A percentile compares a stretch with the other conserved stretches of the same genome.
Evolutionary conservation across 805 yeast genomes (phyloP).

Genomic region (Yarrowia sp.): DNA sequence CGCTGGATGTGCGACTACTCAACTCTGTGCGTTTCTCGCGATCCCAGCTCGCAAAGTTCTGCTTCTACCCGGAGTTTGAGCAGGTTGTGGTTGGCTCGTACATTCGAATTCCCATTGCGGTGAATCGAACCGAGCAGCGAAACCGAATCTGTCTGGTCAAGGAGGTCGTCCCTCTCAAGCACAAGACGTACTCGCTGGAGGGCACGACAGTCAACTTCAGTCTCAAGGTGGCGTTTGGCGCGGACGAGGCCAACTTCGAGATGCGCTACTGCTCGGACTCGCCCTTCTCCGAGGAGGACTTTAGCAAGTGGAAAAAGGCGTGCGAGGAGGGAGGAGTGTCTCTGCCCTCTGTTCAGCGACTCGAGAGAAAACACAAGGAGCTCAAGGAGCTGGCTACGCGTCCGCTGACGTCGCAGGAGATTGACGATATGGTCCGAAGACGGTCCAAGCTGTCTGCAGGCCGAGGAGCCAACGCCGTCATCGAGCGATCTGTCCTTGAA

Average conservation of each 20-base stretch:
- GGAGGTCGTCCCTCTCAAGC: constrained; percentile 47
- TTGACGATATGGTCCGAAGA: constrained; percentile 72
- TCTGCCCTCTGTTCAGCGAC: constrained; percentile 62
- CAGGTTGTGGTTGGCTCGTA: constrained; percentile 68
- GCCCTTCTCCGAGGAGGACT: constrained; percentile 67
- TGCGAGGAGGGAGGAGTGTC: constrained; percentile 55
- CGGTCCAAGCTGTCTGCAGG: constrained; percentile 62
- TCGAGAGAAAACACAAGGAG: constrained; percentile 62
- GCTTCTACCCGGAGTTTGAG: constrained; percentile 80
- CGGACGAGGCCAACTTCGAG: constrained; percentile 68
- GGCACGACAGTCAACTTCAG: constrained; percentile 52
- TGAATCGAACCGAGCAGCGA: constrained; percentile 57
- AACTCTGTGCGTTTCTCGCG: constrained; percentile 77
- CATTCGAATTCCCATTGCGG: constrained; percentile 81
- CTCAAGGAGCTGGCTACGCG: constrained; percentile 61
- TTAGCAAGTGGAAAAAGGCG: constrained; percentile 62
- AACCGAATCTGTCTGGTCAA: constrained; percentile 82
- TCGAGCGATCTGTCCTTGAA: constrained; percentile 65
- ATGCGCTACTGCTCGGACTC: constrained; percentile 80
- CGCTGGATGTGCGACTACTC: constrained; percentile 60
- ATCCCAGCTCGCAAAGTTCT: constrained; percentile 65
- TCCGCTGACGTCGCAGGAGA: constrained; percentile 65
- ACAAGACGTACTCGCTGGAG: constrained; percentile 53
- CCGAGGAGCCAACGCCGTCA: constrained; percentile 71
- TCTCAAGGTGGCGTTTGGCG: constrained; percentile 78